phyloP scores from a whole-genome alignment of 805 yeast genomes.

The Candida ortonii region DNA sequence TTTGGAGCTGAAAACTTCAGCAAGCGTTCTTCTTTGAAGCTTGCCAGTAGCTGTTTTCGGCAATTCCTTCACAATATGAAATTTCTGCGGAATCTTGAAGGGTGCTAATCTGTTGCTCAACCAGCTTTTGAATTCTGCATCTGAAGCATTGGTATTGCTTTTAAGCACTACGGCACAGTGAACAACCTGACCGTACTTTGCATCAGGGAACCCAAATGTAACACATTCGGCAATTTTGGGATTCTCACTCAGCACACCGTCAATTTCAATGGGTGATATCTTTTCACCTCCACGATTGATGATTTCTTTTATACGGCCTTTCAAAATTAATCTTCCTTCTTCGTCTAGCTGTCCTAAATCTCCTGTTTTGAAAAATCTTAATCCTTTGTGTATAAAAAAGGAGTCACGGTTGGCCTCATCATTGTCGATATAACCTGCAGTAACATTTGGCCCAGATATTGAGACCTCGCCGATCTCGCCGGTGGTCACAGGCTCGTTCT shows the following conservation, averaged over 20 bases:
- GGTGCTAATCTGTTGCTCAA: conserved; percentile 46
- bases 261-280: conserved; percentile 70
- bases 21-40: conserved; percentile 66
- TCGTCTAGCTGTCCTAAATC: conserved; percentile 65
- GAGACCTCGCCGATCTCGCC: conserved; percentile 71
- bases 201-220: conserved; percentile 64
- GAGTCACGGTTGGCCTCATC: conserved; percentile 69
- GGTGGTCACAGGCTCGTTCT: conserved; percentile 42
- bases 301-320: conserved; percentile 72
- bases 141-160: conserved; percentile 36
- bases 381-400: conserved; percentile 15
- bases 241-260: conserved; percentile 55
- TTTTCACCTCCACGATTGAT: conserved; percentile 80
- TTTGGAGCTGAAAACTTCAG: conserved; percentile 45
- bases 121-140: conserved; percentile 45
- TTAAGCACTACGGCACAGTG: conserved; percentile 66
- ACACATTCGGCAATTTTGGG: conserved; percentile 70
- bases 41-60: conserved; percentile 81
- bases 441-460: conserved; percentile 64
- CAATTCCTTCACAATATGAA: conserved; percentile 56
- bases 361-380: conserved; percentile 61
- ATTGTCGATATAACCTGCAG: conserved; percentile 70
- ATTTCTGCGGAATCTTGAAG: conserved; percentile 59
- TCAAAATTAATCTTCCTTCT: conserved; percentile 57
- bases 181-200: conserved; percentile 67